These are phyloP conservation scores for Quercus variabilis DNA, from an alignment of 306 rosid genomes.

Conservation along the genomic window DNA sequence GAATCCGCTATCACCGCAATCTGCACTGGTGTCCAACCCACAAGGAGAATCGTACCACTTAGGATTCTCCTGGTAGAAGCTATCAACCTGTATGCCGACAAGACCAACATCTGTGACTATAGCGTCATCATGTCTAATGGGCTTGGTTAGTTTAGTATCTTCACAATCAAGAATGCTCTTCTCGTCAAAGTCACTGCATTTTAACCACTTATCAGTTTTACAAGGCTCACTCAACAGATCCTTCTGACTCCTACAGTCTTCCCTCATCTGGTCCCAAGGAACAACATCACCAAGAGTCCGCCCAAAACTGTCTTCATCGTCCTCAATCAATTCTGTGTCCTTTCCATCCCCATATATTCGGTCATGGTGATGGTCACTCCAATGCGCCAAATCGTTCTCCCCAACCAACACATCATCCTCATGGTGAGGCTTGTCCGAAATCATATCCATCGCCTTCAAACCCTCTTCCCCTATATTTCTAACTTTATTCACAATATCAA, in stretches of 20 bases:
- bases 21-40: slow-evolving; percentile 80
- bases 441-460: slow-evolving; percentile 59
- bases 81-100: slow-evolving; percentile 91
- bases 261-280: slow-evolving; percentile 91
- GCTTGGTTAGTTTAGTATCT: slow-evolving; percentile 88
- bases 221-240: slow-evolving; percentile 69
- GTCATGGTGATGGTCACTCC: slow-evolving; percentile 83
- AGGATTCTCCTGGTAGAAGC: slow-evolving; percentile 84
- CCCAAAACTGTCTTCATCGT: slow-evolving; percentile 90
- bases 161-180: slow-evolving; percentile 92
- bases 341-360: slow-evolving; percentile 75
- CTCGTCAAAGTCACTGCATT: slow-evolving; percentile 81
- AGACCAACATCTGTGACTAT: slow-evolving; percentile 88
- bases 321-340: slow-evolving; percentile 91
- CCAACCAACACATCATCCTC: slow-evolving; percentile 78
- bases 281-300: slow-evolving; percentile 78
- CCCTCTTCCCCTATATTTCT: slow-evolving; percentile 63
- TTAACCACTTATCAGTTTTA: slow-evolving; percentile 95
- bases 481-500: slow-evolving; percentile 70
- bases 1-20: slow-evolving; percentile 85
- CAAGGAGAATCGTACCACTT: slow-evolving; percentile 99
- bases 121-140: slow-evolving; percentile 75
- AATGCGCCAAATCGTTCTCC: slow-evolving; percentile 92
- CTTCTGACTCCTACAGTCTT: slow-evolving; percentile 72
- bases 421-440: slow-evolving; percentile 61